These are phyloP conservation scores for Penium margaritaceum DNA, from an alignment of 139 green algal genomes.

Conservation along the genomic window DNA sequence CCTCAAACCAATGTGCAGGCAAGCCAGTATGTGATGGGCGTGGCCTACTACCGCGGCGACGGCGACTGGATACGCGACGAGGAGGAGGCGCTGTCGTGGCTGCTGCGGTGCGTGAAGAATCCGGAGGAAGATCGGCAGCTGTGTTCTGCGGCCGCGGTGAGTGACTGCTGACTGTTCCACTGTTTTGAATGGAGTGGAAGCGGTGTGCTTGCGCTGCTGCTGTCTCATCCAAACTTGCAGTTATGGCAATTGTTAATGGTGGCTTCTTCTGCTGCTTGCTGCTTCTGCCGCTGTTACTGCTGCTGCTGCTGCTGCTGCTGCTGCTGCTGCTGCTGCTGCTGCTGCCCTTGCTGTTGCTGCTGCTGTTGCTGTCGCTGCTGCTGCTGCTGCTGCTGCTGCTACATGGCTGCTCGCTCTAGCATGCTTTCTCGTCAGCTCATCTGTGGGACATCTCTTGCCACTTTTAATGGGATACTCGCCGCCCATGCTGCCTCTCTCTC, in stretches of 20 bases:
- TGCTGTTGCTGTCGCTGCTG: not conserved
- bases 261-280: not conserved
- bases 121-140: not conserved
- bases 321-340: not conserved
- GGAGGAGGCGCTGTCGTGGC: constrained; percentile 37
- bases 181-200: not conserved
- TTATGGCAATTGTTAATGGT: no score
- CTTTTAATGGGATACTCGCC: no score
- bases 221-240: no score
- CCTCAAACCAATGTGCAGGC: constrained; percentile 31
- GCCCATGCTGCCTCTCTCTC: no score
- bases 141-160: constrained; percentile 19
- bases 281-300: not conserved
- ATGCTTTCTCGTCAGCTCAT: no score
- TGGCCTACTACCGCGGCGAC: constrained; percentile 39
- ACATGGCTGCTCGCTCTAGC: no score
- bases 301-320: not conserved
- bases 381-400: no score
- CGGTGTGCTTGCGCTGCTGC: no score
- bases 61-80: constrained; percentile 25
- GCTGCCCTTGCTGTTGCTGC: not conserved
- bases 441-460: no score
- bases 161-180: not conserved
- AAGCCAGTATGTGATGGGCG: constrained; percentile 32
- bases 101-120: constrained; percentile 27